These are phyloP conservation scores for Ballota nigra DNA, from an alignment of 257 asterid genomes.

Conservation along the genomic window DNA sequence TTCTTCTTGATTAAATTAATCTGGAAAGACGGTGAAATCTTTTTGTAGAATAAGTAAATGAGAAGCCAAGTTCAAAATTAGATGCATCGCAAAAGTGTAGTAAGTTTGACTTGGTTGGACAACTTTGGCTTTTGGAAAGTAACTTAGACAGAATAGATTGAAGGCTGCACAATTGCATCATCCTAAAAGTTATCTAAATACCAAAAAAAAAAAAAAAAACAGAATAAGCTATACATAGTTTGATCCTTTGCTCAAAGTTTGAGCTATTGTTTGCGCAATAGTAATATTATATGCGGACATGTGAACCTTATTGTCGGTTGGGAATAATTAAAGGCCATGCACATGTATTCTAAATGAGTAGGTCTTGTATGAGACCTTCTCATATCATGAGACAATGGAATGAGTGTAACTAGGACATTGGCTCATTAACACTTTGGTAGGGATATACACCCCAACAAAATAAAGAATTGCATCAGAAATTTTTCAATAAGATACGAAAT, in stretches of 20 bases:
- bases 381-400: too few species aligned
- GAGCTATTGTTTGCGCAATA: constrained; percentile 31
- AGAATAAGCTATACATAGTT: constrained; percentile 9
- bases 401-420: too few species aligned
- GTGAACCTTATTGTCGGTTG: constrained; percentile 24
- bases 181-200: constrained; percentile 27
- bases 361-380: too few species aligned
- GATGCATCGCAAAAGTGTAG: constrained; percentile 11
- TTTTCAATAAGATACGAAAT: too few species aligned
- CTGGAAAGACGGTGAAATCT: not conserved
- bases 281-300: not conserved
- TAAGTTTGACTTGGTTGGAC: constrained; percentile 45
- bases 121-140: constrained; percentile 60
- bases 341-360: not conserved
- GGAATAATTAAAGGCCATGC: not conserved
- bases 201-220: not conserved
- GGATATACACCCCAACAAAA: too few species aligned
- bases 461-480: too few species aligned
- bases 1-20: not conserved
- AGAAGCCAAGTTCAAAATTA: constrained; percentile 27
- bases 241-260: constrained; percentile 70
- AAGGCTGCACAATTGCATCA: constrained; percentile 22
- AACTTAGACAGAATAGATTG: constrained; percentile 16
- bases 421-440: too few species aligned
- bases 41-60: constrained; percentile 26